These are phyloP conservation scores for Madurella mycetomatis DNA, from an alignment of 2,329 filamentous ascomycete species.

Conservation along the genomic window DNA sequence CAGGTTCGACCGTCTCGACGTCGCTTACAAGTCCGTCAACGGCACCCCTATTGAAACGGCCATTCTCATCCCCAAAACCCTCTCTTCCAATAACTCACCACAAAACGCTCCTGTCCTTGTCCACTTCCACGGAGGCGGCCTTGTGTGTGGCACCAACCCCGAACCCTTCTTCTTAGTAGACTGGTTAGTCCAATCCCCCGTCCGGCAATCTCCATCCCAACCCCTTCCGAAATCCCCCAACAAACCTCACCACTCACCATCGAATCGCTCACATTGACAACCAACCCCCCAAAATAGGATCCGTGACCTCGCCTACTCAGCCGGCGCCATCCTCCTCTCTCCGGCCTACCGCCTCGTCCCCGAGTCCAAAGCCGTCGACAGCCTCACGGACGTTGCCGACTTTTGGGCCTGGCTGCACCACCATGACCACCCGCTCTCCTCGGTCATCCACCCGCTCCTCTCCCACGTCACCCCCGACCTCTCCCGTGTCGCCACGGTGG, in stretches of 20 bases:
- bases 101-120: conserved; percentile 15
- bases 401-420: conserved; percentile 44
- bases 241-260: no score
- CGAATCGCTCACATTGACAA: background rate
- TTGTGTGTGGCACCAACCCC: conserved; percentile 17
- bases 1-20: conserved; percentile 10
- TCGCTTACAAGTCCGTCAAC: conserved; percentile 15
- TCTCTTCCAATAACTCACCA: background rate
- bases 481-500: conserved; percentile 12
- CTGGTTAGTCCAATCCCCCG: conserved; percentile 26
- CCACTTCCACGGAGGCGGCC: conserved; percentile 23
- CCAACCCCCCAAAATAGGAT: conserved; percentile 9
- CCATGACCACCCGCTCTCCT: background rate
- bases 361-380: conserved; percentile 42
- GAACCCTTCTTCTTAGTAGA: conserved; percentile 18
- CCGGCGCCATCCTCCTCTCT: conserved; percentile 40
- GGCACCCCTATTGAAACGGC: conserved; percentile 7
- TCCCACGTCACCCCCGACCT: conserved; percentile 17
- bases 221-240: no score
- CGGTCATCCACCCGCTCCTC: background rate
- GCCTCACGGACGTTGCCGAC: conserved; percentile 43
- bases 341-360: conserved; percentile 51
- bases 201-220: conserved; percentile 38
- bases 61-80: conserved; percentile 14
- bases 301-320: conserved; percentile 9